These are phyloP conservation scores for Tilletia indica DNA, from an alignment of 1,284 basidiomycete genomes.

Conservation along the genomic window DNA sequence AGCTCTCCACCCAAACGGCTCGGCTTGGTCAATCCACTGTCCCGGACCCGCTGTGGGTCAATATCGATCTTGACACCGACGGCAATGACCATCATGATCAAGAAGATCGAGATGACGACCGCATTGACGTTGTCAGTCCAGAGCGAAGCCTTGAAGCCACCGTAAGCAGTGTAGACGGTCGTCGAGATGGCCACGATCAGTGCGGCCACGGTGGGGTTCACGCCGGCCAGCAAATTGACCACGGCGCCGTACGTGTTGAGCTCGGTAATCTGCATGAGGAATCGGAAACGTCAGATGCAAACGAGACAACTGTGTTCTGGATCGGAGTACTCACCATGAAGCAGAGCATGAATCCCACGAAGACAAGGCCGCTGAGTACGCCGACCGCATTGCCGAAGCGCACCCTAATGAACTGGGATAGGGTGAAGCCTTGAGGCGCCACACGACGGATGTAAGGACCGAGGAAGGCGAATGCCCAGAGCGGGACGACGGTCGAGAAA, in stretches of 20 bases:
- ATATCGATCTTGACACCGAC: conserved; percentile 50
- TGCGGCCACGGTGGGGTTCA: conserved; percentile 51
- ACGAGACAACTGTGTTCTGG: not conserved
- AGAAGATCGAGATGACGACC: conserved; percentile 49
- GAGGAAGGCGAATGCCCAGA: conserved; percentile 54
- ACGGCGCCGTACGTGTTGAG: conserved; percentile 55
- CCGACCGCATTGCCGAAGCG: conserved; percentile 54
- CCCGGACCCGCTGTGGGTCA: conserved; percentile 38
- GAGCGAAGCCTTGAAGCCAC: conserved; percentile 55
- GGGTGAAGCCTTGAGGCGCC: conserved; percentile 55
- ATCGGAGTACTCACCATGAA: conserved; percentile 37
- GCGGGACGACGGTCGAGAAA: conserved; percentile 49
- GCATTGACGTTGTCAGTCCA: conserved; percentile 56
- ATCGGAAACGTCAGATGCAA: too few species aligned
- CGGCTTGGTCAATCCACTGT: conserved; percentile 41
- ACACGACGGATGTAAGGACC: conserved; percentile 50
- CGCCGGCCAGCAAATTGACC: conserved; percentile 39
- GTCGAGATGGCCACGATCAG: conserved; percentile 51
- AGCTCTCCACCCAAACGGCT: conserved; percentile 52
- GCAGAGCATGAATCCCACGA: conserved; percentile 55
- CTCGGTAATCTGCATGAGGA: conserved; percentile 36
- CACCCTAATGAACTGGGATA: conserved; percentile 52
- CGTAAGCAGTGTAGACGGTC: conserved; percentile 55
- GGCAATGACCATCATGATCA: conserved; percentile 49
- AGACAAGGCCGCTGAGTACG: conserved; percentile 44